Conservation (phyloP, 202 grass and related monocot genomes). For the Zoysia matrella region DNA sequence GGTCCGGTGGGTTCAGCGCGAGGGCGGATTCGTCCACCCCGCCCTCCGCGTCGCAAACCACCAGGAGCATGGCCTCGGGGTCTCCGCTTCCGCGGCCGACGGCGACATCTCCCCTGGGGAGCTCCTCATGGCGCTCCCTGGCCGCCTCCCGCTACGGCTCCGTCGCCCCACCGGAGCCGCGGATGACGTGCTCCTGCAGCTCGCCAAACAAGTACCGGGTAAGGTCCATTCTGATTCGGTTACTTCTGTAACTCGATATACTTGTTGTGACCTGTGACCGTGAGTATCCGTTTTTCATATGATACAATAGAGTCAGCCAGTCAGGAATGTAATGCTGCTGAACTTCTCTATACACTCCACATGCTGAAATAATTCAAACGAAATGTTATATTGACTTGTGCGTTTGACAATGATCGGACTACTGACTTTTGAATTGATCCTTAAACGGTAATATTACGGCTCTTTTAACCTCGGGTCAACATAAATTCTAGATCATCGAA, state of each 20-base stretch:
- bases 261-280: neutral
- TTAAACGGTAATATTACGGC: neutral
- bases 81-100: conserved; percentile 49
- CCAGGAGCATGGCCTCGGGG: conserved; percentile 66
- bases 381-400: neutral
- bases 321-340: neutral
- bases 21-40: conserved; percentile 85
- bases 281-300: neutral
- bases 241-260: neutral
- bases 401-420: neutral
- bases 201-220: conserved; percentile 70
- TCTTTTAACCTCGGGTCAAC: neutral
- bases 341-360: neutral
- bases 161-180: conserved; percentile 45
- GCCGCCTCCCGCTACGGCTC: conserved; percentile 74
- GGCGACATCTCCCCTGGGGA: conserved; percentile 56
- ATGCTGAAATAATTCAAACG: neutral
- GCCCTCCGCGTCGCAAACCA: conserved; percentile 59
- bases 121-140: conserved; percentile 77
- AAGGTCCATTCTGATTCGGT: conserved; percentile 36
- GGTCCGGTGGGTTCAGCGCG: conserved; percentile 72
- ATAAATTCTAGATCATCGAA: neutral
- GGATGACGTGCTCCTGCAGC: conserved; percentile 61
- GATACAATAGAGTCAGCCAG: neutral
- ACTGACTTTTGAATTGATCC: neutral